Evolutionary conservation across 2,329 filamentous ascomycete species (phyloP).

Genomic region (Decorospora gaudefroyi): DNA sequence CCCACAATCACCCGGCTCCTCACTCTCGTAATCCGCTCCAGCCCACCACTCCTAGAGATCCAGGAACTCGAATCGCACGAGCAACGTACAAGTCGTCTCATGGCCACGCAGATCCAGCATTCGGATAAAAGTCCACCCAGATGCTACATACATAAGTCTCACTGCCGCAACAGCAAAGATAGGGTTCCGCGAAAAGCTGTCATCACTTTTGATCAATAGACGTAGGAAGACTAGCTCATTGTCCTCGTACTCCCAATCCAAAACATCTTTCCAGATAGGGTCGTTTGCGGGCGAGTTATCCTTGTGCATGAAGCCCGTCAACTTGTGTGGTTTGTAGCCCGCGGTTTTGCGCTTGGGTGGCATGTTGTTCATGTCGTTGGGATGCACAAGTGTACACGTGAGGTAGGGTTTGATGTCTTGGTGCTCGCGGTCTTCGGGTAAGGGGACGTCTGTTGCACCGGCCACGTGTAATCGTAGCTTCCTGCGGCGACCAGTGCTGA

Average conservation of each 20-base stretch:
- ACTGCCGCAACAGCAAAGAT: constrained; percentile 65
- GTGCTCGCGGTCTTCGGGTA: constrained; percentile 54
- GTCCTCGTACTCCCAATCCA: constrained; percentile 71
- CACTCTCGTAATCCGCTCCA: background rate
- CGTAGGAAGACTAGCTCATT: constrained; percentile 68
- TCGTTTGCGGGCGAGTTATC: constrained; percentile 65
- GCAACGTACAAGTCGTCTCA: constrained; percentile 65
- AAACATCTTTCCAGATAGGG: constrained; percentile 67
- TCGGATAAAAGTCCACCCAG: constrained; percentile 66
- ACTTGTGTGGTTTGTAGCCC: constrained; percentile 63
- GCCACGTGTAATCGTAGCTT: constrained; percentile 63
- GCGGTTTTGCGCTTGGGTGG: constrained; percentile 65
- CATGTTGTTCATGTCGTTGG: constrained; percentile 55
- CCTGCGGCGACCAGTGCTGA: constrained; percentile 54
- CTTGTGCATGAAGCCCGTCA: constrained; percentile 60
- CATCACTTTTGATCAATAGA: constrained; percentile 69
- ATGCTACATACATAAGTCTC: constrained; percentile 60
- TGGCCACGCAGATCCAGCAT: constrained; percentile 68
- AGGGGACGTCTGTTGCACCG: constrained; percentile 65
- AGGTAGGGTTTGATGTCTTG: constrained; percentile 65
- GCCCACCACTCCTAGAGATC: constrained; percentile 22
- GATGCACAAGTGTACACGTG: constrained; percentile 67
- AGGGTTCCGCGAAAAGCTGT: constrained; percentile 65
- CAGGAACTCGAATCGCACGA: constrained; percentile 64
- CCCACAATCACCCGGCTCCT: background rate